Evolutionary conservation across 306 rosid species (phyloP), one percentile per base, ranked within the genome.

Genomic region (Prunus mongolica): DNA sequence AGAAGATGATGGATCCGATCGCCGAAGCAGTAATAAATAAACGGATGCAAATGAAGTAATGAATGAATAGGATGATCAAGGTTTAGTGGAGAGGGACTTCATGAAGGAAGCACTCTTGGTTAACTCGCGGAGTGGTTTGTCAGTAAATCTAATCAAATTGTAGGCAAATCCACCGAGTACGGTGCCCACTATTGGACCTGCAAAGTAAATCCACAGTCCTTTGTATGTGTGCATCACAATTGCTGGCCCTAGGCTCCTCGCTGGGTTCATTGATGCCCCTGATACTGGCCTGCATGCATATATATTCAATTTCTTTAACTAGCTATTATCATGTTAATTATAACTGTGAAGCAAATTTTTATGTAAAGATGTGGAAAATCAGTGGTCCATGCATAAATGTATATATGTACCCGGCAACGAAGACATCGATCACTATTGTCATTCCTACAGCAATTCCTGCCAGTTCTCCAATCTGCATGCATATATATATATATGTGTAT

Each of bases 251-350:
- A 90, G 34, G 70, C 88, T 92, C 83, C 97, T 81, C 0, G 93
- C 90, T 45, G 97, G 97, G 80, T 92, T 88, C 97, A 92, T 87
- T 0, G 93, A 92, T 1, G 83, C 97, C 67, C 96, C 97, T 22
- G 88, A 82, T 18, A 92, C 69, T 0, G 88, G 90, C 69, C 97
- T 82, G 67, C 18, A 71, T 41, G 57, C 2, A 51, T 15, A 9
- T 34, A 34, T 34, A 34, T 34, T 34, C 41, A 5, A 34, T 34
- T 34, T 34, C 41, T 34, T 34, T 34, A 34, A 34, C 41, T 5
- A 1, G 41, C 41, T 34, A 38, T 38, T 38, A 38, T 38, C 2
- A 1, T 6, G 9, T 38, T 38, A 38, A 38, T 38, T 38, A 38
- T 2, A 38, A 38, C 44, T 34, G 38, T 1, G 44, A 38, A 38